Conservation (phyloP, 768 basidiomycete species). For the Sarcodon sp. region DNA sequence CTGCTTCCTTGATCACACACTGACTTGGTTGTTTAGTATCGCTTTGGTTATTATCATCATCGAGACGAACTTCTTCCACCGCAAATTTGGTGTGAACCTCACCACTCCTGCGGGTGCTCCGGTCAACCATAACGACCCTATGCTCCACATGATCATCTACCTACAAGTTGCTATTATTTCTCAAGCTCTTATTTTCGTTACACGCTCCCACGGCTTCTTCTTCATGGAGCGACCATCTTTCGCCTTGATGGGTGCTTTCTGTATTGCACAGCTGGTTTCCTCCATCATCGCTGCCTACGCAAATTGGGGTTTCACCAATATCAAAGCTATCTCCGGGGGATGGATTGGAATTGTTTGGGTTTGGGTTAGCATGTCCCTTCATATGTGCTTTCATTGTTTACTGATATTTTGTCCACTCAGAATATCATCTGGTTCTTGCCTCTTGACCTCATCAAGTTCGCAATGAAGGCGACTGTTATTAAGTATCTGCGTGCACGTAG, state of each 20-base stretch:
- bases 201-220: conserved; percentile 90
- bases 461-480: conserved; percentile 90
- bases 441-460: conserved; percentile 92
- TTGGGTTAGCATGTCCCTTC: conserved; percentile 45
- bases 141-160: conserved; percentile 85
- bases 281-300: conserved; percentile 93
- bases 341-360: conserved; percentile 99
- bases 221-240: conserved; percentile 92
- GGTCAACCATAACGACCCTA: conserved; percentile 45
- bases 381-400: not conserved
- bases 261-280: conserved; percentile 85
- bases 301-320: conserved; percentile 89
- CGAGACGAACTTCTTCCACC: conserved; percentile 82
- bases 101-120: conserved; percentile 11
- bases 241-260: conserved; percentile 85
- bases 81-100: conserved; percentile 68
- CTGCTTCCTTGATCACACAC: conserved; percentile 2
- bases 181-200: conserved; percentile 94
- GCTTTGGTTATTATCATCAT: conserved; percentile 75
- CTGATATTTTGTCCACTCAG: conserved; percentile 25
- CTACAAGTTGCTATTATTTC: conserved; percentile 98
- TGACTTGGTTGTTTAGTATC: conserved; percentile 30
- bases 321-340: conserved; percentile 68
- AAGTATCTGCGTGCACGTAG: conserved; percentile 65
- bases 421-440: conserved; percentile 95